A percentile compares a stretch with the other conserved stretches of the same genome.
Evolutionary conservation across 2,329 filamentous ascomycete genomes (phyloP).

Genomic region (Neurospora sp.): DNA sequence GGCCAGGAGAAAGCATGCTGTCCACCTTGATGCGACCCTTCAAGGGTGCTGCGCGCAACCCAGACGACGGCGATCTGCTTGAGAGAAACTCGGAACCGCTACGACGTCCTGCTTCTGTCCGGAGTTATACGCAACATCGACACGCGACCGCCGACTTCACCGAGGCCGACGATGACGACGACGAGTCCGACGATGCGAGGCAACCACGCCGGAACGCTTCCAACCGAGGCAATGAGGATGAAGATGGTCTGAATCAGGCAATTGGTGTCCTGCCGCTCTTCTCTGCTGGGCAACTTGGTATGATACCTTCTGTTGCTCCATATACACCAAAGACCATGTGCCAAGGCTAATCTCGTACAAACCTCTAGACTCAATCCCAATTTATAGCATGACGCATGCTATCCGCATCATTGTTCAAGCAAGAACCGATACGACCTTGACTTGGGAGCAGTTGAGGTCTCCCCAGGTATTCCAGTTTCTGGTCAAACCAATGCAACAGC

Average conservation of each 20-base stretch:
- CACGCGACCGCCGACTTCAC: slow-evolving; percentile 57
- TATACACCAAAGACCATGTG: slow-evolving; percentile 1
- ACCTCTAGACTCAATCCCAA: slow-evolving; percentile 63
- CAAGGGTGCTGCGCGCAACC: slow-evolving; percentile 16
- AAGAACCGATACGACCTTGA: slow-evolving; percentile 81
- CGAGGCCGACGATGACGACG: slow-evolving; percentile 47
- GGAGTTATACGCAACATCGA: slow-evolving; percentile 29
- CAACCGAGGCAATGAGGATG: slow-evolving; percentile 24
- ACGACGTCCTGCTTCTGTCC: slow-evolving; percentile 14
- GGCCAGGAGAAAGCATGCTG: slow-evolving; percentile 20
- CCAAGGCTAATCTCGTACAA: slow-evolving; percentile 15
- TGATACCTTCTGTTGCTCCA: slow-evolving; percentile 3
- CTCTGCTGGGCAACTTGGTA: slow-evolving; percentile 68
- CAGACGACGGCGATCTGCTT: slow-evolving; percentile 10
- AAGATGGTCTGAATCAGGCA: slow-evolving; percentile 20
- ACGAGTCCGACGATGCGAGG: slow-evolving; percentile 26
- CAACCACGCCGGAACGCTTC: slow-evolving; percentile 20
- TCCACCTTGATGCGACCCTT: slow-evolving; percentile 23
- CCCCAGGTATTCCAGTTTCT: slow-evolving; percentile 94
- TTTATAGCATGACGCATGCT: slow-evolving; percentile 84
- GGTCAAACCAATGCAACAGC: slow-evolving; percentile 88
- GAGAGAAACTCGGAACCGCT: slow-evolving; percentile 5
- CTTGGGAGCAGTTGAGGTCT: slow-evolving; percentile 93
- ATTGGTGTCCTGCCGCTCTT: slow-evolving; percentile 59
- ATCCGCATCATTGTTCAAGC: slow-evolving; percentile 77